Conservation (phyloP, 345 rosid species). For the Corchorus olitorius region DNA sequence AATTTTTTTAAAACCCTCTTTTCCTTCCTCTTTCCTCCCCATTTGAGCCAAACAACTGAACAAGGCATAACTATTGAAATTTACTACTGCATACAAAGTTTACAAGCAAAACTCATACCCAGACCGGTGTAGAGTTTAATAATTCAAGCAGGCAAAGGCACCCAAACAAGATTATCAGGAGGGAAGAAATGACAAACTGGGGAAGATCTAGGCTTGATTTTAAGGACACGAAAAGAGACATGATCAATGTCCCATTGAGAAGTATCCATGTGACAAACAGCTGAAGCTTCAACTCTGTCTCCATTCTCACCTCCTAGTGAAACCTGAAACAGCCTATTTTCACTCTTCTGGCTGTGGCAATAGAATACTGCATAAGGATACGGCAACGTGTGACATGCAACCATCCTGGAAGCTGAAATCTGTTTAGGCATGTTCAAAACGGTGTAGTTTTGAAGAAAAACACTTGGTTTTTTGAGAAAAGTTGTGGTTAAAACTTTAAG, state of each 20-base stretch:
- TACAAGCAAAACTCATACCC: background rate
- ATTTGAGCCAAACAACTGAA: too few relatives aligned
- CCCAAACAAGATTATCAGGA: conserved; percentile 62
- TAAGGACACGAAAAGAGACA: conserved; percentile 59
- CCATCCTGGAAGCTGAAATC: conserved; percentile 32
- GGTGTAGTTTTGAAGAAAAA: conserved; percentile 49
- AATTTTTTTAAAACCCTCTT: too few relatives aligned
- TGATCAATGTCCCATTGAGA: conserved; percentile 65
- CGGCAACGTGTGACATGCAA: conserved; percentile 69
- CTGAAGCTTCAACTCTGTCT: conserved; percentile 49
- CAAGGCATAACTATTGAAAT: too few relatives aligned
- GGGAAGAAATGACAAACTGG: conserved; percentile 85
- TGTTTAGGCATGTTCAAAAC: conserved; percentile 37
- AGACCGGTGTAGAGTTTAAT: background rate
- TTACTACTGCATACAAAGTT: background rate
- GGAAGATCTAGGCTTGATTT: conserved; percentile 49
- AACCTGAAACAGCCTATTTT: conserved; percentile 39
- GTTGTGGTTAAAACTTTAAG: conserved; percentile 47
- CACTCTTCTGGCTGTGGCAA: conserved; percentile 56
- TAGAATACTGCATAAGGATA: conserved; percentile 69
- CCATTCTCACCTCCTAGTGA: conserved; percentile 52
- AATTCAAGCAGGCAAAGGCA: conserved; percentile 32
- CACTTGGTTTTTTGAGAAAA: conserved; percentile 6
- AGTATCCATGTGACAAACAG: conserved; percentile 81
- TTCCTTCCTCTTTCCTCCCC: too few relatives aligned